These are phyloP conservation scores for Ormosia emarginata DNA, from an alignment of 306 rosid species.

Conservation along the genomic window DNA sequence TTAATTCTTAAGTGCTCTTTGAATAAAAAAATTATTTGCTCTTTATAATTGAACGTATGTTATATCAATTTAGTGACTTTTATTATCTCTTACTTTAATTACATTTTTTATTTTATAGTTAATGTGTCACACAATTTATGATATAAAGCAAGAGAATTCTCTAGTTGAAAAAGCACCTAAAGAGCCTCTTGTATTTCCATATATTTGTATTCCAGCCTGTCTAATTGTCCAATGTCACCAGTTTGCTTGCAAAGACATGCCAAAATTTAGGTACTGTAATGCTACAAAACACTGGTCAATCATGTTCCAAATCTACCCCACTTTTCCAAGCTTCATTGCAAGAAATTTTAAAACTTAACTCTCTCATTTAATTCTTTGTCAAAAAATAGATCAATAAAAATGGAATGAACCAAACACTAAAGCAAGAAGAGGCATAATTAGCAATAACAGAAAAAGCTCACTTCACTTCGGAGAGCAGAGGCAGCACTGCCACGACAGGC, in stretches of 20 bases:
- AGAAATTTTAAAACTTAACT: neutral
- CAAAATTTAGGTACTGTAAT: neutral
- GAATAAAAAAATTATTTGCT: too few species aligned
- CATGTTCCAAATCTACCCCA: neutral
- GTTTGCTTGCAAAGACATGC: neutral
- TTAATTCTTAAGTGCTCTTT: too few species aligned
- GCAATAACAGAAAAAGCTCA: neutral
- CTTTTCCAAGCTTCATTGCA: neutral
- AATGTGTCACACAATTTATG: too few species aligned
- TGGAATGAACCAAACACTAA: neutral
- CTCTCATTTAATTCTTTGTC: neutral
- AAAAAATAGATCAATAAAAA: neutral
- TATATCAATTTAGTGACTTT: too few species aligned
- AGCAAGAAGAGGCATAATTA: neutral
- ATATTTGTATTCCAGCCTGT: too few species aligned
- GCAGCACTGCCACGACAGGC: constrained; percentile 21
- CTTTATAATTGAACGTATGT: too few species aligned
- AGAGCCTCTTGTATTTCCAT: too few species aligned
- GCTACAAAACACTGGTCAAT: too few species aligned
- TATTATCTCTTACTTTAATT: too few species aligned
- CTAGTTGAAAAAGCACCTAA: too few species aligned
- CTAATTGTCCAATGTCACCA: neutral
- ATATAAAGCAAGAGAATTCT: too few species aligned
- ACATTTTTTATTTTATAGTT: too few species aligned
- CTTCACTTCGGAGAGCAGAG: constrained; percentile 34